Base-by-base conservation (phyloP, 768 basidiomycete species). In the Lactifluus hygrophoroides region DNA sequence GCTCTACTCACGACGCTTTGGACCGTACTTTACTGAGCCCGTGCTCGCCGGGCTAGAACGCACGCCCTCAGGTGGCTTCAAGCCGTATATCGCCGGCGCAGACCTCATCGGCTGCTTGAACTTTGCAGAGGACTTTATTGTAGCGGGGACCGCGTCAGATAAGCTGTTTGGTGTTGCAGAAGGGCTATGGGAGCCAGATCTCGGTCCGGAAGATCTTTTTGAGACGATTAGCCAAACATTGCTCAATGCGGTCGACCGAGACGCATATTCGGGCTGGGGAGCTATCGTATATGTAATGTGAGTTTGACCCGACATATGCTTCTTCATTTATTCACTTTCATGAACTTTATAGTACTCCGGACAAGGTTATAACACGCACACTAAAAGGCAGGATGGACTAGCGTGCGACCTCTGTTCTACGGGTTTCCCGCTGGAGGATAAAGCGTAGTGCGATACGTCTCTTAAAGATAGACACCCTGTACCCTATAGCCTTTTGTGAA, bases 111-210 rank as follows among this genome's bases (percentile, higher is more conserved):
- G 92, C 34, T 94, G 92, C 71, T 75, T 94, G 54, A 93, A 92
- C 74, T 89, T 90, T 67, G 90, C 92, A 21, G 93, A 94, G 73
- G 96, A 98, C 72, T 99, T 99, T 66, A 92, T 94, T 58, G 96
- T 97, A 11, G 84, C 91, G 9, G 96, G 96, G 34, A 93, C 93
- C 0, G 95, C 96, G 21, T 86, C 86, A 67, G 77, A 84, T 61
- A 97, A 97, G 75, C 73, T 99, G 63, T 96, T 85, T 67, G 96
- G 96, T 86, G 86, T 95, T 52, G 96, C 96, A 42, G 96, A 99
- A 72, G 93, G 94, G 3, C 79, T 99, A 30, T 99, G 96, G 96
- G 96, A 99, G 73, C 94, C 95, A 9, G 90, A 94, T 71, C 76
- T 99, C 70, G 94, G 86, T 69, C 84, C 94, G 14, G 96, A 98